Evolutionary conservation across 805 yeast genomes (phyloP), one percentile per base, ranked within the genome.

Genomic region (Crinitomyces ghanaensis): DNA sequence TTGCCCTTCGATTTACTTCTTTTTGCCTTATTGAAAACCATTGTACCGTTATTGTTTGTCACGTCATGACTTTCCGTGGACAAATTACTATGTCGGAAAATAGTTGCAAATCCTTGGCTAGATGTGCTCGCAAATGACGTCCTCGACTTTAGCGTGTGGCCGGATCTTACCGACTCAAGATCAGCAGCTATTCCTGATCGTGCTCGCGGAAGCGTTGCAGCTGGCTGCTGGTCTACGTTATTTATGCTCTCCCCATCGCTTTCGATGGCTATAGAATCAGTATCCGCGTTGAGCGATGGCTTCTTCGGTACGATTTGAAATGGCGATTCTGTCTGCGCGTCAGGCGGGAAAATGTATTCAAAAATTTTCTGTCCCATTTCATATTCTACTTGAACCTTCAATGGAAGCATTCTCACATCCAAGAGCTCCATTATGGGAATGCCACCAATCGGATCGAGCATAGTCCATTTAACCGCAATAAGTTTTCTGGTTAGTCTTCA

Each of bases 361-460:
- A 78, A 61, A 17, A 86, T 51, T 43, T 66, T 69, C 25, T 66
- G 68, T 1, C 85, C 77, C 0, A 86, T 72, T 1, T 59, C 61
- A 42, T 78, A 80, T 40, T 86, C 96, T 24, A 88, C 52, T 42
- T 77, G 79, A 2, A 88, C 45, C 39, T 71, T 72, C 40, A 86
- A 46, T 1, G 95, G 95, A 33, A 69, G 66, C 12, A 83, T 53
- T 2, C 58, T 54, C 13, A 82, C 62, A 23, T 70, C 70, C 16
- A 83, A 75, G 32, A 67, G 60, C 38, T 73, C 74, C 57, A 86
- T 63, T 16, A 86, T 75, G n/a, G 80, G 70, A 32, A 86, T 84
- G 7, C 97, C 97, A 20, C 95, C 97, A 36, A 88, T 78, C 0
- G 93, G 84, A 35, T 70, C 72, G 33, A 78, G 70, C 75, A 80